Base-by-base conservation (phyloP, 495 filamentous ascomycete species). In the Penicillium tannophilum region DNA sequence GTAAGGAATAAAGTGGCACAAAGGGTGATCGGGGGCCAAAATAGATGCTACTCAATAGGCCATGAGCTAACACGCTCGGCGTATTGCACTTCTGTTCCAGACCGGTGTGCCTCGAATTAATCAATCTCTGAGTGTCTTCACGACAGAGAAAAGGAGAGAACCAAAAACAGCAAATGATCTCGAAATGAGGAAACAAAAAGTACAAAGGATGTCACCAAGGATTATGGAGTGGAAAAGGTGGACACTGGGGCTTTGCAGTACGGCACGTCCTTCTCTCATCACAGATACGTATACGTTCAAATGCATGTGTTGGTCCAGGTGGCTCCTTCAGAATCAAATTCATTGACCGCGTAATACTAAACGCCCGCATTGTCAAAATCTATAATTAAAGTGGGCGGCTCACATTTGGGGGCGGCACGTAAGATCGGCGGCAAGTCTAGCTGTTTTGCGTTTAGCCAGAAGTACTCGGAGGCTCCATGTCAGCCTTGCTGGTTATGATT, bases 341-440 rank as follows among this genome's bases (percentile, higher is more conserved):
- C 33, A 14, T 9, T 36, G 33, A 10, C 39, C 39, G 39, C 39
- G 39, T 41, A 41, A 41, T 41, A 3, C 16, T 41, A 41, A 17
- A 41, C 39, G 14, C 39, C 14, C 7, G 14, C 6, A 16, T 23
- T 23, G 20, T 36, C 12, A 17, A 41, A 17, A 1, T 41, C 39
- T 41, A 41, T 41, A 41, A 41, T 41, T 41, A 41, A 41, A 41
- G 14, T 17, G 16, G 16, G 14, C 39, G 39, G 11, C 16, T 41
- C 16, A 41, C 14, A 14, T 10, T 41, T 41, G 39, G 39, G 39
- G 39, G 39, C 39, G 39, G 39, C 33, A 41, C 39, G 39, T 41
- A 41, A 24, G 55, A 62, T 62, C 60, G 35, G 51, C 60, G 44
- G 43, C 28, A 54, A 28, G 55, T 44, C 55, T 58, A 58, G 56